Conservation (phyloP, 176 grass and related monocot species). For the Musa beccarii region DNA sequence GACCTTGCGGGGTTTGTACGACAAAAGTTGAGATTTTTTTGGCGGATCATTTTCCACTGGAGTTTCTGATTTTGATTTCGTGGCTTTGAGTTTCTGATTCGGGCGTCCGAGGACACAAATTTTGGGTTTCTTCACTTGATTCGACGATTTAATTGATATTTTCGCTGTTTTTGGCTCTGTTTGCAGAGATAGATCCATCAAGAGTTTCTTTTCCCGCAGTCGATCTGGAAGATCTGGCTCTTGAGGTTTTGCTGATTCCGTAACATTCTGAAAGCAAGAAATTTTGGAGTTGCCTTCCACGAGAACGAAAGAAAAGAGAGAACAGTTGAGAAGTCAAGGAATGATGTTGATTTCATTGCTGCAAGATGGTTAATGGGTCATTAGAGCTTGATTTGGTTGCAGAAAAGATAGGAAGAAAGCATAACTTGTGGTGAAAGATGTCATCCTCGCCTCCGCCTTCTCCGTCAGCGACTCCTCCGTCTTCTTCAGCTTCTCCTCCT, state of each 20-base stretch:
- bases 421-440: background rate
- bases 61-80: too few relatives aligned
- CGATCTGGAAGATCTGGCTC: background rate
- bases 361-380: background rate
- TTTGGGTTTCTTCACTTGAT: background rate
- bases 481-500: background rate
- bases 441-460: conserved; percentile 13
- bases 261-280: too few relatives aligned
- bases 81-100: too few relatives aligned
- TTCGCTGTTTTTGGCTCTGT: background rate
- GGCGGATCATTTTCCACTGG: background rate
- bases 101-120: background rate
- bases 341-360: background rate
- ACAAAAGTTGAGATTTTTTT: background rate
- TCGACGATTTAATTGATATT: background rate
- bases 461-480: background rate
- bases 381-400: background rate
- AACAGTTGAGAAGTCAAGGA: background rate
- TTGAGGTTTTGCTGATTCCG: background rate
- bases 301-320: background rate
- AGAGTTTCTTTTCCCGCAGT: background rate
- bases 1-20: background rate
- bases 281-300: background rate
- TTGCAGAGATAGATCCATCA: background rate
- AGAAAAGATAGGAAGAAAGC: background rate